These are phyloP conservation scores for Rutstroemia sp. DNA, from an alignment of 2,329 filamentous ascomycete species.

Conservation along the genomic window DNA sequence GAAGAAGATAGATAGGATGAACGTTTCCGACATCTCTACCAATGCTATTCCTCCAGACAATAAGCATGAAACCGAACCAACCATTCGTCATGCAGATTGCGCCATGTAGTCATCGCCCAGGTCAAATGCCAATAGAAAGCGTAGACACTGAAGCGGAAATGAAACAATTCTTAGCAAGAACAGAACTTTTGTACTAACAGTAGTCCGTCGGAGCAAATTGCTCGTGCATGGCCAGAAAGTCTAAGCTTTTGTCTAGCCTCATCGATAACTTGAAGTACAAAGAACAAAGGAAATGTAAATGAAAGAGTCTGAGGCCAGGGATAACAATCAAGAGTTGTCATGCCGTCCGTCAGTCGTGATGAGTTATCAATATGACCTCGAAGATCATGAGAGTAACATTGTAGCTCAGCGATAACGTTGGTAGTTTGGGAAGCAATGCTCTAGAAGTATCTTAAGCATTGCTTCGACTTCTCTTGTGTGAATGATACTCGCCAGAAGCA, in stretches of 20 bases:
- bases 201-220: too few relatives aligned
- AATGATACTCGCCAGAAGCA: constrained; percentile 18
- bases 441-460: not conserved
- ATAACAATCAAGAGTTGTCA: constrained; percentile 9
- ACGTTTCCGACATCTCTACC: not conserved
- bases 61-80: not conserved
- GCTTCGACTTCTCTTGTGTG: constrained; percentile 26
- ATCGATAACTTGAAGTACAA: not conserved
- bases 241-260: constrained; percentile 3
- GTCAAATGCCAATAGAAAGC: too few relatives aligned
- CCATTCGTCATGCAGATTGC: not conserved
- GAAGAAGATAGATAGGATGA: not conserved
- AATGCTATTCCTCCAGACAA: not conserved
- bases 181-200: too few relatives aligned
- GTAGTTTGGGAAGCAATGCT: not conserved
- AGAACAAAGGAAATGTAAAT: not conserved
- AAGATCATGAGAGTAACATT: not conserved
- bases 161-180: too few relatives aligned
- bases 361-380: constrained; percentile 1
- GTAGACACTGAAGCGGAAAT: too few relatives aligned
- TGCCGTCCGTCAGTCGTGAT: constrained; percentile 11
- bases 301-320: constrained; percentile 7
- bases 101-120: not conserved
- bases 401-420: not conserved
- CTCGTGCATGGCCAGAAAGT: not conserved